Conservation (phyloP, 176 grass and related monocot species). For the Paspalum notatum region DNA sequence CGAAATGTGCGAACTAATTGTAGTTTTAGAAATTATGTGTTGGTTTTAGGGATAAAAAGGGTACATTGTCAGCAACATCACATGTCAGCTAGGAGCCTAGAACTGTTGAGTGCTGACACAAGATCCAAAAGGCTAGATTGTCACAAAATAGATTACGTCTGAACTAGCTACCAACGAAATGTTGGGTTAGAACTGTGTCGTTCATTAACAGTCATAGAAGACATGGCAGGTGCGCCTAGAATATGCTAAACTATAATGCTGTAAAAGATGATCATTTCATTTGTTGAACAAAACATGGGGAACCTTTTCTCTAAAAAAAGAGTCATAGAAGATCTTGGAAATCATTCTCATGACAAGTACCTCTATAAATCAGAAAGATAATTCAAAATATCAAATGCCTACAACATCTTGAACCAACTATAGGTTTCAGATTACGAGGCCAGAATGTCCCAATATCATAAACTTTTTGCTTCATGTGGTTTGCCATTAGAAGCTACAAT, state of each 20-base stretch:
- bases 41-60: not conserved
- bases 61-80: not conserved
- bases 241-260: too few species aligned
- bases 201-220: too few species aligned
- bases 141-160: not conserved
- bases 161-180: not conserved
- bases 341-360: not conserved
- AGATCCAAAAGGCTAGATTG: constrained; percentile 9
- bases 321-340: too few species aligned
- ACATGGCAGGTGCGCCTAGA: too few species aligned
- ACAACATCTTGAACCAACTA: not conserved
- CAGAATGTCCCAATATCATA: not conserved
- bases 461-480: not conserved
- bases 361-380: not conserved
- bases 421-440: not conserved
- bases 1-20: not conserved
- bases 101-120: not conserved
- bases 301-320: too few species aligned
- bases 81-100: constrained; percentile 5
- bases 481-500: not conserved
- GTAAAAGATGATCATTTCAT: too few species aligned
- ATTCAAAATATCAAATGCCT: constrained; percentile 11
- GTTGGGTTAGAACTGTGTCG: too few species aligned
- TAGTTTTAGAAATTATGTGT: not conserved
- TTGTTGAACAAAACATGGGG: too few species aligned